Evolutionary conservation across 495 filamentous ascomycete genomes (phyloP).

Genomic region (Extremus antarcticus): DNA sequence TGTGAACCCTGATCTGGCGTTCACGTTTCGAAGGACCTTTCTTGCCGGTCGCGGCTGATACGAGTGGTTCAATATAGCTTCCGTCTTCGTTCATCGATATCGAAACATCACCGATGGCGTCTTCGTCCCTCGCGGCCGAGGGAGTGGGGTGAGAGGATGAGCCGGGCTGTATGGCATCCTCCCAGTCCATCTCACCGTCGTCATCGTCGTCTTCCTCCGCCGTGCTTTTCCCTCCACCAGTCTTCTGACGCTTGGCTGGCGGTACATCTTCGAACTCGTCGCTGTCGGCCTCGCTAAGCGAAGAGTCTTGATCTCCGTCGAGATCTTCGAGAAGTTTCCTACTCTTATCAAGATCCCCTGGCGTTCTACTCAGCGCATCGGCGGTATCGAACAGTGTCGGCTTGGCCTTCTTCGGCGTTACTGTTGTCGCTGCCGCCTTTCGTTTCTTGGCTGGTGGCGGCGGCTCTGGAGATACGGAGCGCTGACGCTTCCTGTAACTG

Average conservation of each 20-base stretch:
- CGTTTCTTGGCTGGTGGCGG: slow-evolving; percentile 18
- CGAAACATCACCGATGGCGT: slow-evolving; percentile 15
- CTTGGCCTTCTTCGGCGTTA: slow-evolving; percentile 9
- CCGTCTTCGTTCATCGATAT: slow-evolving; percentile 16
- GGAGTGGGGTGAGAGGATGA: slow-evolving; percentile 18
- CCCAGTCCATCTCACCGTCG: slow-evolving; percentile 74
- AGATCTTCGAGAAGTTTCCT: slow-evolving; percentile 38
- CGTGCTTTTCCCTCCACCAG: slow-evolving; percentile 23
- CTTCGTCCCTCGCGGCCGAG: not conserved
- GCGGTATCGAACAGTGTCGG: slow-evolving; percentile 49
- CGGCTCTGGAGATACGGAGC: slow-evolving; percentile 17
- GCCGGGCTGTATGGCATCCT: slow-evolving; percentile 59
- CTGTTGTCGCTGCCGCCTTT: slow-evolving; percentile 4
- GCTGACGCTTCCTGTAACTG: slow-evolving; percentile 26
- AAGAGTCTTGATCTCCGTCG: slow-evolving; percentile 43
- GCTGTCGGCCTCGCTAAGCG: slow-evolving; percentile 48
- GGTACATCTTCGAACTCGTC: slow-evolving; percentile 55
- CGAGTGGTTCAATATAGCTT: slow-evolving; percentile 8
- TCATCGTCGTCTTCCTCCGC: slow-evolving; percentile 28
- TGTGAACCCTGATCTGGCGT: slow-evolving; percentile 59
- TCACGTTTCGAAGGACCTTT: slow-evolving; percentile 82
- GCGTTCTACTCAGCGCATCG: slow-evolving; percentile 43
- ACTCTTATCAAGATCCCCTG: slow-evolving; percentile 39
- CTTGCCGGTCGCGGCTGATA: slow-evolving; percentile 35
- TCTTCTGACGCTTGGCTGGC: slow-evolving; percentile 16